Conservation (phyloP, 2,329 filamentous ascomycete species). For the Cercospora zeina region DNA sequence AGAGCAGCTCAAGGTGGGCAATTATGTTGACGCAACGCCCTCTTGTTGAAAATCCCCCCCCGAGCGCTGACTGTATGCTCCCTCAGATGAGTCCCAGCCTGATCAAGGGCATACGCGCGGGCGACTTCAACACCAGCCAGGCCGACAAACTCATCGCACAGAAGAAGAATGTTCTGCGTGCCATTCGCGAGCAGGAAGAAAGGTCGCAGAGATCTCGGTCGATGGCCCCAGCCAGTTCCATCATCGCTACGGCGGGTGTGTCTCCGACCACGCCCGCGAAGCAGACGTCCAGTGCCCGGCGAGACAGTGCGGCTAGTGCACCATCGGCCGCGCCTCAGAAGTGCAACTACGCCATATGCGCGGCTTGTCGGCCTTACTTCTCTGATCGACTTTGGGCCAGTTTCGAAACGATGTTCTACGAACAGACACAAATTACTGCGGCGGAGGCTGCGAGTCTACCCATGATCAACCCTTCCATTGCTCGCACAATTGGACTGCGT, state of each 20-base stretch:
- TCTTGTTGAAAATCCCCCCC: not conserved
- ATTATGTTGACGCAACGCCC: not conserved
- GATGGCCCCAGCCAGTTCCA: slow-evolving; percentile 19
- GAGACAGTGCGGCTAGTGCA: slow-evolving; percentile 15
- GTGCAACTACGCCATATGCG: slow-evolving; percentile 52
- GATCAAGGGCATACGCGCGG: slow-evolving; percentile 45
- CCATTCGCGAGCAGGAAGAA: slow-evolving; percentile 29
- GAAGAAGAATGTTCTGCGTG: slow-evolving; percentile 41
- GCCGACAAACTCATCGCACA: slow-evolving; percentile 46
- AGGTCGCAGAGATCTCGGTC: not conserved
- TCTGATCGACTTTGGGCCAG: slow-evolving; percentile 50
- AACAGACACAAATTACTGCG: slow-evolving; percentile 39
- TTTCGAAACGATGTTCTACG: slow-evolving; percentile 47
- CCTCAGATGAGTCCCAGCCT: slow-evolving; percentile 45
- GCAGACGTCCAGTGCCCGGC: slow-evolving; percentile 16
- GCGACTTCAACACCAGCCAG: slow-evolving; percentile 48
- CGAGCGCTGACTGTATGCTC: not conserved
- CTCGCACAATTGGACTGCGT: slow-evolving; percentile 42
- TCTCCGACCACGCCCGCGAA: not conserved
- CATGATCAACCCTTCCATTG: slow-evolving; percentile 40
- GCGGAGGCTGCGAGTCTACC: slow-evolving; percentile 40
- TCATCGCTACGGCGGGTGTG: slow-evolving; percentile 35
- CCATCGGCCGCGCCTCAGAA: slow-evolving; percentile 13
- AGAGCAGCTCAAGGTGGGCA: slow-evolving; percentile 29
- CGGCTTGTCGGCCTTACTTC: slow-evolving; percentile 53